Evolutionary conservation across 768 basidiomycete genomes (phyloP).

Genomic region (Epithele typhae): DNA sequence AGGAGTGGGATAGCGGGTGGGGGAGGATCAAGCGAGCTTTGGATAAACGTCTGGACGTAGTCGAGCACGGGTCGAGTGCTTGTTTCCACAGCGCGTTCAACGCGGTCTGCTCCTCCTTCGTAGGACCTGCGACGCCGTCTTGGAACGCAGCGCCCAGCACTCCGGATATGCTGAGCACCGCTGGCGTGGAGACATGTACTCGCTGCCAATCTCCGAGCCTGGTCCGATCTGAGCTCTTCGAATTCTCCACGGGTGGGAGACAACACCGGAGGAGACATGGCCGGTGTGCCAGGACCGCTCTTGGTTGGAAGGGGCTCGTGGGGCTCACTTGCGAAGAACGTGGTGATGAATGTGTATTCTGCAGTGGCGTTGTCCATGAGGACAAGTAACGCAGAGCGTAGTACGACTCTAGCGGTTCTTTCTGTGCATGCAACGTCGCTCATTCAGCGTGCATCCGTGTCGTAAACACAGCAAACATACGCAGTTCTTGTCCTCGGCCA

Average conservation of each 20-base stretch:
- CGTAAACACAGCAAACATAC: slow-evolving; percentile 41
- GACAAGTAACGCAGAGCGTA: slow-evolving; percentile 83
- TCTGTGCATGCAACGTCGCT: slow-evolving; percentile 46
- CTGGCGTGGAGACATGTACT: slow-evolving; percentile 19
- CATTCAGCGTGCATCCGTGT: not conserved
- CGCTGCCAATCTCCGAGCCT: slow-evolving; percentile 45
- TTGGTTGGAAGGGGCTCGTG: not conserved
- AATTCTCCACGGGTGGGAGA: slow-evolving; percentile 22
- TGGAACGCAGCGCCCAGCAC: slow-evolving; percentile 9
- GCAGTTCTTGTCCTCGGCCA: slow-evolving; percentile 84
- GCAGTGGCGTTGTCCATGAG: slow-evolving; percentile 93
- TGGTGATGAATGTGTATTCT: slow-evolving; percentile 83
- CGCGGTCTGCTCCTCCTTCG: slow-evolving; percentile 52
- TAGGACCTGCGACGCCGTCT: slow-evolving; percentile 17
- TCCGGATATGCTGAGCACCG: slow-evolving; percentile 20
- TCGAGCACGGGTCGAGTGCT: slow-evolving; percentile 85
- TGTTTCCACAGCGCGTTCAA: slow-evolving; percentile 82
- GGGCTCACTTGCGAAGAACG: slow-evolving; percentile 61
- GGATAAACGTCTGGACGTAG: slow-evolving; percentile 75
- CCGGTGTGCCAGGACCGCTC: slow-evolving; percentile 17
- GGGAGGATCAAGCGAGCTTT: slow-evolving; percentile 62
- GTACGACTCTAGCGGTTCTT: slow-evolving; percentile 79
- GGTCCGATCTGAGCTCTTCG: slow-evolving; percentile 23
- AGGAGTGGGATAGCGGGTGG: slow-evolving; percentile 77
- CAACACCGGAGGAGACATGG: slow-evolving; percentile 36